Evolutionary conservation across 2,329 filamentous ascomycete species (phyloP).

Genomic region (Huntiella moniliformis): DNA sequence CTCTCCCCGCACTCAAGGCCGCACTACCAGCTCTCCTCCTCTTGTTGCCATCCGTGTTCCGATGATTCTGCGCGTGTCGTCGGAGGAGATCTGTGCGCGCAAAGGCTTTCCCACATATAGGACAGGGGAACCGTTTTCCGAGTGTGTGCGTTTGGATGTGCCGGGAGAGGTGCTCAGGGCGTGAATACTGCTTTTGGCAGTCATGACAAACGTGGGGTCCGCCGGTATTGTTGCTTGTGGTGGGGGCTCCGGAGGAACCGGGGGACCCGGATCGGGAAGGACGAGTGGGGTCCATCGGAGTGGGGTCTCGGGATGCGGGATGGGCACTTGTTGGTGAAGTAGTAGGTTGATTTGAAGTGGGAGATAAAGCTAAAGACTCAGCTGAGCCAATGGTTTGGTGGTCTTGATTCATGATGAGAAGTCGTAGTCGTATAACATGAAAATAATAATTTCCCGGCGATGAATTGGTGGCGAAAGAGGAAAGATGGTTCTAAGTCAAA

Average conservation of each 20-base stretch:
- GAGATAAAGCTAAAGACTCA: no score
- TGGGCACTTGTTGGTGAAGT: neutral
- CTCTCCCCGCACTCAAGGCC: slow-evolving; percentile 27
- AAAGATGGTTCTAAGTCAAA: no score
- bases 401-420: no score
- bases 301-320: neutral
- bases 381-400: no score
- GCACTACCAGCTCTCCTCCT: slow-evolving; percentile 28
- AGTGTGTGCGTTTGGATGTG: slow-evolving; percentile 33
- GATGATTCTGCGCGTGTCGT: slow-evolving; percentile 32
- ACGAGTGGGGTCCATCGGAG: neutral
- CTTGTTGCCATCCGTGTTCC: slow-evolving; percentile 27
- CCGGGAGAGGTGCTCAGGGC: slow-evolving; percentile 34
- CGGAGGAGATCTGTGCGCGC: slow-evolving; percentile 34
- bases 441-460: no score
- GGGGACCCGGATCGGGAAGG: slow-evolving; percentile 4
- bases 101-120: slow-evolving; percentile 34
- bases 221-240: slow-evolving; percentile 4
- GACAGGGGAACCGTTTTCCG: slow-evolving; percentile 29
- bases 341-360: no score
- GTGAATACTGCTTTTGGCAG: slow-evolving; percentile 31
- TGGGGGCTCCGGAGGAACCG: neutral
- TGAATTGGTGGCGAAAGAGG: no score
- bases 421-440: no score
- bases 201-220: slow-evolving; percentile 28